These are phyloP conservation scores for Solanum boliviense DNA, from an alignment of 257 asterid genomes.

Conservation along the genomic window DNA sequence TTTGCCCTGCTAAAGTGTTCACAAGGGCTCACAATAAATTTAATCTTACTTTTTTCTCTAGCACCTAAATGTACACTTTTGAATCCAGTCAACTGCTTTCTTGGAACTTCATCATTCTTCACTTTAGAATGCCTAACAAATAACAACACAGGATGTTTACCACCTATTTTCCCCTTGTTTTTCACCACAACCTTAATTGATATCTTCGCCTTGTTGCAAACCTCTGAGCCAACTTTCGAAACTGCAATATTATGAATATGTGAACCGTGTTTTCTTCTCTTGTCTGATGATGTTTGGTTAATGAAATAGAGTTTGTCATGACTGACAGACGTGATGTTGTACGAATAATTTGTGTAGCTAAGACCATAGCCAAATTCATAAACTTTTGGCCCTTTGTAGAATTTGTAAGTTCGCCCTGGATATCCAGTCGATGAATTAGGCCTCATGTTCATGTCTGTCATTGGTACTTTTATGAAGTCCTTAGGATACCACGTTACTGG, in stretches of 20 bases:
- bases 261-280: neutral
- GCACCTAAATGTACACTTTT: conserved; percentile 25
- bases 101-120: conserved; percentile 15
- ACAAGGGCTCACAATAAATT: conserved; percentile 37
- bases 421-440: conserved; percentile 44
- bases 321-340: conserved; percentile 27
- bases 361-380: conserved; percentile 62
- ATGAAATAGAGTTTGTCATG: conserved; percentile 12
- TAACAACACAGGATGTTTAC: conserved; percentile 43
- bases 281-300: neutral
- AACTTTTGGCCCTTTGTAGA: conserved; percentile 50
- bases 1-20: conserved; percentile 38
- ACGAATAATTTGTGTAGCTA: conserved; percentile 44
- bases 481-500: conserved; percentile 75
- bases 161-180: conserved; percentile 28
- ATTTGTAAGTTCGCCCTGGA: conserved; percentile 71
- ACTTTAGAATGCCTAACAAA: conserved; percentile 16
- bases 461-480: conserved; percentile 36
- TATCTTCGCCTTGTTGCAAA: conserved; percentile 20
- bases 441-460: conserved; percentile 82
- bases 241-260: conserved; percentile 7
- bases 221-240: conserved; percentile 14
- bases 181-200: conserved; percentile 26
- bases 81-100: conserved; percentile 44
- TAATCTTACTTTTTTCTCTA: conserved; percentile 18